Base-by-base conservation (phyloP, 1,284 basidiomycete genomes). In the Boletellus deceptivus region DNA sequence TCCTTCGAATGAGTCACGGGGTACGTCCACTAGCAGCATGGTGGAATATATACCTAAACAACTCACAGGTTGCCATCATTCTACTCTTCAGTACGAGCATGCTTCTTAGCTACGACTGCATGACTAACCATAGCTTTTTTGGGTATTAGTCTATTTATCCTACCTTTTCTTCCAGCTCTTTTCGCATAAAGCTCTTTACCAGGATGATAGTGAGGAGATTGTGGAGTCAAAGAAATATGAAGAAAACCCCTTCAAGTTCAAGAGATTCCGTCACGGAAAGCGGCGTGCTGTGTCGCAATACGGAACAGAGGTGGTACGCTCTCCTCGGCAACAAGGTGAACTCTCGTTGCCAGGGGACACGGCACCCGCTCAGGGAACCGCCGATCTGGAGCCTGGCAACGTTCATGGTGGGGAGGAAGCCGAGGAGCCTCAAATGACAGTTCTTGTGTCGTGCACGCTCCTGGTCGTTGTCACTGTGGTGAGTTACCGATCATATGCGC, bases 121-220 rank as follows among this genome's bases (percentile, higher is more conserved):
- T 43, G 35, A n/a, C 48, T 56, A 43, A 52, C 25, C 33, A 24
- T 3, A 37, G 27, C n/a, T 39, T 42, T 43, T 39, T 18, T 39
- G 39, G 17, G 18, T 24, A 50, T 13, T 52, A 87, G 84, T 86
- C 49, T 92, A 93, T 67, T 67, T 69, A 3, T 79, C 76, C 20
- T 93, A 91, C 64, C 77, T 95, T 16, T 65, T 86, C 42, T 96
- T 96, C 77, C 91, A 94, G 65, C 82, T 96, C 10, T 91, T 83
- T 68, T 89, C 91, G 0, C 93, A 96, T 70, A 79, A 87, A 41
- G 69, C 77, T 33, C 72, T 94, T 6, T 95, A 91, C 64, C 69
- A 78, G 10, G 84, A 87, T 39, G 60, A 72, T 33, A 64, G 67
- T 3, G 68, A 74, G 20, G 65, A 72, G 16, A 57, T 61, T 41